Percentiles rank a stretch among this genome's conserved stretches.
These are phyloP conservation scores for Asterophora parasitica DNA, from an alignment of 768 basidiomycete genomes.

Conservation along the genomic window DNA sequence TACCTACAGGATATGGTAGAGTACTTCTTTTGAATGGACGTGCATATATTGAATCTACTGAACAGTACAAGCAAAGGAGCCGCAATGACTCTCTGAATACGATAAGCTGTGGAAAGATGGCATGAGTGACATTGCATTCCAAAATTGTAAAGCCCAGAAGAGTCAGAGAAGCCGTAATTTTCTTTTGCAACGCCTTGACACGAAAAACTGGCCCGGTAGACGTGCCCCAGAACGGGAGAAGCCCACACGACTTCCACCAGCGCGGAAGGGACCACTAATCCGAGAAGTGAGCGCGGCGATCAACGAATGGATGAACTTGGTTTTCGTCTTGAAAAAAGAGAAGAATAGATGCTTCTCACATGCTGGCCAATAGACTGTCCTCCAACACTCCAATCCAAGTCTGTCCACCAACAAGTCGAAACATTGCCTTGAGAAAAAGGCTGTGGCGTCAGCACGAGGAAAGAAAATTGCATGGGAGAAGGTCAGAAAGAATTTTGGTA, in stretches of 20 bases:
- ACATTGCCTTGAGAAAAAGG: constrained; percentile 5
- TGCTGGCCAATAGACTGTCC: constrained; percentile 3
- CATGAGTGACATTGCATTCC: background rate
- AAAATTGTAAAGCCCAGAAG: background rate
- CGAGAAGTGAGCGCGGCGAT: constrained; percentile 37
- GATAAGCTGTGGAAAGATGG: background rate
- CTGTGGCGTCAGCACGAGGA: constrained; percentile 18
- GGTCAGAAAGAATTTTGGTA: constrained; percentile 57
- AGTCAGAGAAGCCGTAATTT: constrained; percentile 66
- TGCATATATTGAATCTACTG: too few species aligned
- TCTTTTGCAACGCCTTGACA: constrained; percentile 41
- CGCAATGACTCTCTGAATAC: background rate
- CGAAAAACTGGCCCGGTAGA: constrained; percentile 30
- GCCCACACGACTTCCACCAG: constrained; percentile 29
- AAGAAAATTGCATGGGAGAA: constrained; percentile 1
- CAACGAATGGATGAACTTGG: constrained; percentile 88
- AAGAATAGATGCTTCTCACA: constrained; percentile 18
- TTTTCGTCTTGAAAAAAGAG: constrained; percentile 49
- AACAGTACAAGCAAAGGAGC: too few species aligned
- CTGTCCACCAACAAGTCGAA: background rate
- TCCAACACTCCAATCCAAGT: background rate
- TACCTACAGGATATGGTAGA: too few species aligned
- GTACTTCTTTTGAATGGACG: too few species aligned
- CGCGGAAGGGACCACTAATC: constrained; percentile 31
- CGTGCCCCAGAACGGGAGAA: constrained; percentile 46